Conservation (phyloP, 257 asterid genomes). For the Penstemon davidsonii region DNA sequence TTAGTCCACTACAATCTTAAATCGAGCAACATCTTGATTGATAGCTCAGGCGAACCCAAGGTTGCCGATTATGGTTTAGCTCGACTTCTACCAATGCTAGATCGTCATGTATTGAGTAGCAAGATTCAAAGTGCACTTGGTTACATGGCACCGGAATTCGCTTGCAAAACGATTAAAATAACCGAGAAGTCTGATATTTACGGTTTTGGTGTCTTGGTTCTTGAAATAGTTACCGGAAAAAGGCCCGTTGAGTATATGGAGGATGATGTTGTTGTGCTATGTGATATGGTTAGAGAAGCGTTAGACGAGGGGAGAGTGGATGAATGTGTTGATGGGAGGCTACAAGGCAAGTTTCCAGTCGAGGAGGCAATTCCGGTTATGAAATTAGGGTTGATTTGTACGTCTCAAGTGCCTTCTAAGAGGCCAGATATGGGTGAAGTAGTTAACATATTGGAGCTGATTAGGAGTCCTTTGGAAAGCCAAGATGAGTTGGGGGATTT, state of each 20-base stretch:
- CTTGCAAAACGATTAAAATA: conserved; percentile 76
- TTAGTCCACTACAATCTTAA: conserved; percentile 81
- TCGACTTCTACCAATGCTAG: conserved; percentile 68
- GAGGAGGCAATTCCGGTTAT: conserved; percentile 87
- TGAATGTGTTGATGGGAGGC: conserved; percentile 66
- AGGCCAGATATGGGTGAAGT: conserved; percentile 91
- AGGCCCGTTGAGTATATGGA: conserved; percentile 95
- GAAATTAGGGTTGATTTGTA: conserved; percentile 81
- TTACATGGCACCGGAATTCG: conserved; percentile 93
- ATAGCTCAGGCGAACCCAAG: conserved; percentile 65
- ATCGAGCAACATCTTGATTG: conserved; percentile 75
- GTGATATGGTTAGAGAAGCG: conserved; percentile 89
- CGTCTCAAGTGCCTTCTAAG: conserved; percentile 90
- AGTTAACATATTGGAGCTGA: conserved; percentile 77
- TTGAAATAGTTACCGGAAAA: conserved; percentile 75
- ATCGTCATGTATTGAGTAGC: conserved; percentile 78
- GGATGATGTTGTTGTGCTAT: conserved; percentile 84
- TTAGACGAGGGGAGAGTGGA: conserved; percentile 75
- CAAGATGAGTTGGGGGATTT: conserved; percentile 60
- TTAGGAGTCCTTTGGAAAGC: conserved; percentile 63
- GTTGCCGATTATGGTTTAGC: conserved; percentile 85
- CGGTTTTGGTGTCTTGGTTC: conserved; percentile 74
- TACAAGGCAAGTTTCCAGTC: conserved; percentile 70
- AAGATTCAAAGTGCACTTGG: conserved; percentile 93
- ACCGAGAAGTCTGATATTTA: conserved; percentile 87